These are phyloP conservation scores for Schizosaccharomyces versatilis DNA, from an alignment of 1,139 yeast species.

Conservation along the genomic window DNA sequence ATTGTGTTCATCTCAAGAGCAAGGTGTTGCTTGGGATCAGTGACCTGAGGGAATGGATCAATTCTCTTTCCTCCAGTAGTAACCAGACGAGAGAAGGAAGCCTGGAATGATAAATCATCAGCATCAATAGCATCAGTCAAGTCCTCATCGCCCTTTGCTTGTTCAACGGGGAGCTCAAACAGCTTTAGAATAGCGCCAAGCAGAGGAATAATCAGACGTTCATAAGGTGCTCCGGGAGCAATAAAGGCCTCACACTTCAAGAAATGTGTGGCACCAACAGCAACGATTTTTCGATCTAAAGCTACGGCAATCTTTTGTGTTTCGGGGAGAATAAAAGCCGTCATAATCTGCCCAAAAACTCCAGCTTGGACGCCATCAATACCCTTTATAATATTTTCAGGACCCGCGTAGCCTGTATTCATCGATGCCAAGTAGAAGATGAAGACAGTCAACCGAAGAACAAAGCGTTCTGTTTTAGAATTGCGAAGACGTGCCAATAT, in stretches of 20 bases:
- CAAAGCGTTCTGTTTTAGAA: conserved; percentile 62
- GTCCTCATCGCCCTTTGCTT: conserved; percentile 6
- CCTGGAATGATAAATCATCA: conserved; percentile 57
- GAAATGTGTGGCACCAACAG: conserved; percentile 51
- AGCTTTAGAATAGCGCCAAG: conserved; percentile 24
- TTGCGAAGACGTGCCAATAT: conserved; percentile 60
- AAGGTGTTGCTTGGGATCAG: conserved; percentile 22
- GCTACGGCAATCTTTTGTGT: conserved; percentile 43
- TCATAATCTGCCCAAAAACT: conserved; percentile 42
- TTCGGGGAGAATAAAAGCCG: conserved; percentile 44
- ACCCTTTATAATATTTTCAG: conserved; percentile 32
- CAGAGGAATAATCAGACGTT: conserved; percentile 13
- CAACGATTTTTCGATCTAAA: conserved; percentile 52
- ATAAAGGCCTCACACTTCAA: conserved; percentile 19
- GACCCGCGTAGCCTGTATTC: conserved; percentile 21
- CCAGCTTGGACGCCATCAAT: conserved; percentile 38
- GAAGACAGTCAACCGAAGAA: conserved; percentile 35
- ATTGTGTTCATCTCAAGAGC: conserved; percentile 18
- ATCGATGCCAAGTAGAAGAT: conserved; percentile 41
- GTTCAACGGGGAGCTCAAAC: conserved; percentile 10
- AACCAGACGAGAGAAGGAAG: conserved; percentile 52
- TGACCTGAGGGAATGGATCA: conserved; percentile 45
- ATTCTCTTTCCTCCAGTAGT: conserved; percentile 37
- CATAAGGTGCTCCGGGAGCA: conserved; percentile 15
- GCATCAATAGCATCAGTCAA: conserved; percentile 20